A percentile compares a stretch with the other conserved stretches of the same genome.
Evolutionary conservation across 164 flowering plant species (phyloP).

Genomic region (Pachysandra terminalis): DNA sequence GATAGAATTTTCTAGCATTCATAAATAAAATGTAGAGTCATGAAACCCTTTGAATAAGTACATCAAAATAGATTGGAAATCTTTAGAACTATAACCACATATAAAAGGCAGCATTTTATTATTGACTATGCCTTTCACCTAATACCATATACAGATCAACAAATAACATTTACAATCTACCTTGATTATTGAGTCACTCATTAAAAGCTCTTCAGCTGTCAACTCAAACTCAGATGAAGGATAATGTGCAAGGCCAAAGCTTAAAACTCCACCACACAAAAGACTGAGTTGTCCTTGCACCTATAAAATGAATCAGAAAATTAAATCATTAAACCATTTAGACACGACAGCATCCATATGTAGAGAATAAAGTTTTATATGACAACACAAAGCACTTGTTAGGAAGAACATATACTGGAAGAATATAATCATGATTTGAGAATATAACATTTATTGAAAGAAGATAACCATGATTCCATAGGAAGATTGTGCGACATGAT

Average conservation of each 20-base stretch:
- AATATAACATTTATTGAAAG: no score
- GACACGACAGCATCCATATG: no score
- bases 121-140: no score
- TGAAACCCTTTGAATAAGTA: background rate
- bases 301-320: constrained; percentile 32
- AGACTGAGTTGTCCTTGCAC: constrained; percentile 82
- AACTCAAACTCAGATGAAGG: constrained; percentile 87
- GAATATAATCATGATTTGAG: no score
- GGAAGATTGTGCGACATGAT: no score
- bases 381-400: no score
- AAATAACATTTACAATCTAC: constrained; percentile 32
- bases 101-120: background rate
- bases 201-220: constrained; percentile 90
- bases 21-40: no score
- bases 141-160: background rate
- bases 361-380: no score
- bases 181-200: constrained; percentile 86
- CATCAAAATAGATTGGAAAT: background rate
- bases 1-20: background rate
- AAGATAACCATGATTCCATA: no score
- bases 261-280: constrained; percentile 58
- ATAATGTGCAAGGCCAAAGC: constrained; percentile 77
- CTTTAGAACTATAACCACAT: background rate
- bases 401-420: no score
- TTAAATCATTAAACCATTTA: no score